Evolutionary conservation across 257 asterid species (phyloP), one percentile per base, ranked within the genome.

Genomic region (Rauvolfia tetraphylla): DNA sequence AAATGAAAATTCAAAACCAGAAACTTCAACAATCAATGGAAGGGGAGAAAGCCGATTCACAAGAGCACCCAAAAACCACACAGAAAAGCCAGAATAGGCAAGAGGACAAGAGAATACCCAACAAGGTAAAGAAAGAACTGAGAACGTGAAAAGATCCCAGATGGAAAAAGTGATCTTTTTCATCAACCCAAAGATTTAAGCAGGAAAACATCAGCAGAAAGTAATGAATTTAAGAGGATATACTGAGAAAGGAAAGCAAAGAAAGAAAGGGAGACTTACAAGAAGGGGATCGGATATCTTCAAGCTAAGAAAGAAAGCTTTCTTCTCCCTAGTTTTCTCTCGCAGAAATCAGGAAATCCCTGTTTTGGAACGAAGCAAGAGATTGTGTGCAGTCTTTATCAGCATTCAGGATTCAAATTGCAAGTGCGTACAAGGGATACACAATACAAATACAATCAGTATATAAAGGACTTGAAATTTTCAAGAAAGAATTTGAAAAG

Each of bases 251-350:
- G 69, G 56, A 67, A 42, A 80, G 78, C 44, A 80, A 82, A 51
- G 54, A 49, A 79, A 80, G 53, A 42, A 80, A 84, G 70, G 85
- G 89, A 90, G 86, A 86, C 97, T 94, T 92, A 89, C 97, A 88
- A 86, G 86, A 89, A 89, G 92, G 95, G 98, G 88, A 90, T 89
- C 90, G 91, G 90, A 90, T 90, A 87, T 87, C 91, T 90, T 89
- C 80, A 92, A 92, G 97, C 92, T 74, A 94, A 87, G 97, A 87
- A 85, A 91, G 72, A 66, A 38, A 66, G 41, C 54, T 68, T 57
- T 17, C 69, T 75, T 84, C 72, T 76, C n/a, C 48, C 71, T 41
- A 81, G 79, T 79, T 82, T 38, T 69, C 79, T 68, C 81, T 74
- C 76, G 63, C 4, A 20, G 23, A 59, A 78, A 73, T 31, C 14